Evolutionary conservation across 352 stramenopile species (phyloP).

Genomic region (Lagenidium giganteum): DNA sequence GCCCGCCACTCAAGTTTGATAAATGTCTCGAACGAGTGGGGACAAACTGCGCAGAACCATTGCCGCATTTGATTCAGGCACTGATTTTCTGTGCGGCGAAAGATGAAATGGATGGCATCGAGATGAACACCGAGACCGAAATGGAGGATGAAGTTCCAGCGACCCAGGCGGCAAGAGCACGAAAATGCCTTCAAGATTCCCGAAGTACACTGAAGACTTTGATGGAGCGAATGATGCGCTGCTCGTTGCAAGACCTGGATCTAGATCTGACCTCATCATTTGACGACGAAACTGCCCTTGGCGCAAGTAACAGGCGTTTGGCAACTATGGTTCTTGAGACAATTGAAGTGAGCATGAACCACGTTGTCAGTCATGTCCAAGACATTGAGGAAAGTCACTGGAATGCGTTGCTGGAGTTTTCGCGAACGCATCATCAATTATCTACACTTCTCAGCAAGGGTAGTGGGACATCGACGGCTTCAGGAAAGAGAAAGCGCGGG

Average conservation of each 20-base stretch:
- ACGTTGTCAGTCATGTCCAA: slow-evolving; percentile 11
- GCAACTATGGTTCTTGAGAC: slow-evolving; percentile 22
- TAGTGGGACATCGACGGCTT: too few species aligned
- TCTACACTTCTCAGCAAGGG: slow-evolving; percentile 6
- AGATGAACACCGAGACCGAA: slow-evolving; percentile 15
- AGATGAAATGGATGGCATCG: slow-evolving; percentile 10
- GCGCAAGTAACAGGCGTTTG: slow-evolving; percentile 26
- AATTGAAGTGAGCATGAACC: slow-evolving; percentile 39
- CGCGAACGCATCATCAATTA: slow-evolving; percentile 22
- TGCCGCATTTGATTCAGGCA: slow-evolving; percentile 33
- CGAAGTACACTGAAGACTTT: slow-evolving; percentile 25
- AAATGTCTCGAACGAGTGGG: slow-evolving; percentile 21
- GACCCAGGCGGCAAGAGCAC: slow-evolving; percentile 24
- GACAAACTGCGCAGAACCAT: slow-evolving; percentile 34
- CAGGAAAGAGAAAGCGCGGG: too few species aligned
- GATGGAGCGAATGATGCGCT: slow-evolving; percentile 42
- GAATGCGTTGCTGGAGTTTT: slow-evolving; percentile 19
- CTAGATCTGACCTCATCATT: slow-evolving; percentile 43
- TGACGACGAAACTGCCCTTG: slow-evolving; percentile 14
- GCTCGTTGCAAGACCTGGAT: slow-evolving; percentile 39
- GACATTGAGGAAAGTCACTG: slow-evolving; percentile 5
- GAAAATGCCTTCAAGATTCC: slow-evolving; percentile 16
- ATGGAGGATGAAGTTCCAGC: slow-evolving; percentile 33
- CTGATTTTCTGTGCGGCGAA: slow-evolving; percentile 26
- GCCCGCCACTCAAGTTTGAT: slow-evolving; percentile 47